These are phyloP conservation scores for Mortierella sp. DNA, from an alignment of 371 early-diverging fungal species.

Conservation along the genomic window DNA sequence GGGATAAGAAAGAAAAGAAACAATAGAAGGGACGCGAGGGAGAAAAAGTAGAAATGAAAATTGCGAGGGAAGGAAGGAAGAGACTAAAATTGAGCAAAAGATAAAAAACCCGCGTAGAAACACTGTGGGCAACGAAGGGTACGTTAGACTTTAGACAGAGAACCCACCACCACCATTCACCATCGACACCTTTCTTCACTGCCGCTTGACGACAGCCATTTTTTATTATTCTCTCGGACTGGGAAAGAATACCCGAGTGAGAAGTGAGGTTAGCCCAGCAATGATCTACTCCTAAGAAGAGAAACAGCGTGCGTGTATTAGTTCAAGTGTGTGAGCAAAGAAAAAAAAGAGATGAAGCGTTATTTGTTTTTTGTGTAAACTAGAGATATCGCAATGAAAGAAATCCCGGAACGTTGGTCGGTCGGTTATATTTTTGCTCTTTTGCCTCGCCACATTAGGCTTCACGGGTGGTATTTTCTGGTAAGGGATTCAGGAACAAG, in stretches of 20 bases:
- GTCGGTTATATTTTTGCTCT: not conserved
- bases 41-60: not conserved
- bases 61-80: not conserved
- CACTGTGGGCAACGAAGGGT: not conserved
- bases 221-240: not conserved
- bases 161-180: too few species aligned
- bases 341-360: not conserved
- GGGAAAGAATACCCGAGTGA: not conserved
- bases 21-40: not conserved
- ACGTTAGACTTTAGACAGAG: too few species aligned
- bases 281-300: too few species aligned
- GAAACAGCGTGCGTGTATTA: too few species aligned
- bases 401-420: not conserved
- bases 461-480: too few species aligned
- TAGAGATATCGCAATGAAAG: not conserved
- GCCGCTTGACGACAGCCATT: not conserved
- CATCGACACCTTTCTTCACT: too few species aligned
- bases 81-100: not conserved
- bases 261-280: too few species aligned
- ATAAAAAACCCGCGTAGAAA: not conserved
- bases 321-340: too few species aligned
- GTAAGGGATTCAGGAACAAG: constrained; percentile 1
- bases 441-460: not conserved
- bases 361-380: not conserved
- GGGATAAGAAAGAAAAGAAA: not conserved